Conservation (phyloP, 2,329 filamentous ascomycete species). For the Hymenoscyphus linearis region DNA sequence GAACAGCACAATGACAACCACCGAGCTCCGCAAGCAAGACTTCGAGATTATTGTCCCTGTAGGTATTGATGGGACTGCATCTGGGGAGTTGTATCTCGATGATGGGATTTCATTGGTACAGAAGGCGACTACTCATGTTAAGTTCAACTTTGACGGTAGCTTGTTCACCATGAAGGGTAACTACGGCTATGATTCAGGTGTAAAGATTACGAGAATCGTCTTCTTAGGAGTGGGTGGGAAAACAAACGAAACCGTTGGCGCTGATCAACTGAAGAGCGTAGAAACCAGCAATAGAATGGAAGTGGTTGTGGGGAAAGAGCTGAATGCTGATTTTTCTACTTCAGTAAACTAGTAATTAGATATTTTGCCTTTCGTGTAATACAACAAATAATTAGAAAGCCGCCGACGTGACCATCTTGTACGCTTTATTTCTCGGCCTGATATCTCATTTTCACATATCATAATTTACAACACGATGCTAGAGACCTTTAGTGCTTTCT, state of each 20-base stretch:
- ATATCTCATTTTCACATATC: no score
- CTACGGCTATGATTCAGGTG: constrained; percentile 46
- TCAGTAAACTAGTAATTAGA: background rate
- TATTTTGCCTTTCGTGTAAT: background rate
- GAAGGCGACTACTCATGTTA: constrained; percentile 47
- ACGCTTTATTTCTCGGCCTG: no score
- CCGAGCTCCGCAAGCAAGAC: constrained; percentile 54
- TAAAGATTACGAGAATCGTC: constrained; percentile 44
- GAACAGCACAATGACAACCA: constrained; percentile 56
- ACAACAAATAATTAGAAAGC: no score
- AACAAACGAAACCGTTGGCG: background rate
- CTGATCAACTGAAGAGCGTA: background rate
- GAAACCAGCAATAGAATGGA: background rate
- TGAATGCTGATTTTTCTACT: background rate
- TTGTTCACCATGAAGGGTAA: constrained; percentile 45
- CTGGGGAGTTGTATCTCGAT: constrained; percentile 68
- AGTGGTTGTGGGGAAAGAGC: background rate
- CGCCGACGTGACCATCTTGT: no score
- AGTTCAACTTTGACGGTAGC: constrained; percentile 53
- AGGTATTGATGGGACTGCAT: constrained; percentile 54
- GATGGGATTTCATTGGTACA: constrained; percentile 68
- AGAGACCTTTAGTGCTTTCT: no score
- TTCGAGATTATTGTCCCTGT: constrained; percentile 70
- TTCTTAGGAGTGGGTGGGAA: constrained; percentile 38
- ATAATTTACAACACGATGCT: no score